Conservation (phyloP, 257 asterid genomes). For the Paulownia fortunei region DNA sequence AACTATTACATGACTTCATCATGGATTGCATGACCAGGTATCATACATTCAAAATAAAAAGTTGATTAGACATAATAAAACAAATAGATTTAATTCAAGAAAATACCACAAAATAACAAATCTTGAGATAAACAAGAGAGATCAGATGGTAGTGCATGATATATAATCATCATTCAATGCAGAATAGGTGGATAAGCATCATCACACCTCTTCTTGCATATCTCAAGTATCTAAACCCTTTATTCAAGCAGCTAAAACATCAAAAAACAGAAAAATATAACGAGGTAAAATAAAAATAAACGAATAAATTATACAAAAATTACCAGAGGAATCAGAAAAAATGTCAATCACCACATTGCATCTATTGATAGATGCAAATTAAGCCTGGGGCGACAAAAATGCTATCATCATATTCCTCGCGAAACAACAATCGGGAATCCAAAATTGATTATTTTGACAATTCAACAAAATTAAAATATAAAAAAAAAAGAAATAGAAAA, state of each 20-base stretch:
- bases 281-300: not conserved
- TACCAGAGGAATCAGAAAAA: conserved; percentile 40
- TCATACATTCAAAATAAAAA: not conserved
- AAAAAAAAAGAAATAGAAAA: not conserved
- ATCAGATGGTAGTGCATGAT: conserved; percentile 99
- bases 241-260: not conserved
- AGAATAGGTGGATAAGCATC: conserved; percentile 70
- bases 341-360: conserved; percentile 60
- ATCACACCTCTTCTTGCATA: conserved; percentile 53
- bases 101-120: not conserved
- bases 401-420: conserved; percentile 44
- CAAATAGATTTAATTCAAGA: not conserved
- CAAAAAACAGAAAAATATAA: not conserved
- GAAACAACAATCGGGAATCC: not conserved
- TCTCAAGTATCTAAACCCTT: conserved; percentile 17
- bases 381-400: conserved; percentile 65
- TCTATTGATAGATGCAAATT: conserved; percentile 40
- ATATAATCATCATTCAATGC: conserved; percentile 64
- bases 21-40: conserved; percentile 36
- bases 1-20: conserved; percentile 43
- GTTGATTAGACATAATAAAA: not conserved
- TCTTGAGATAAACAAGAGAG: conserved; percentile 41
- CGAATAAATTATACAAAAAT: not conserved
- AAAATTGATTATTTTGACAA: not conserved
- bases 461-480: not conserved